Percentiles rank a stretch among this genome's conserved stretches.
phyloP scores from a whole-genome alignment of 768 basidiomycete genomes.

The Pleurotus cornucopiae region DNA sequence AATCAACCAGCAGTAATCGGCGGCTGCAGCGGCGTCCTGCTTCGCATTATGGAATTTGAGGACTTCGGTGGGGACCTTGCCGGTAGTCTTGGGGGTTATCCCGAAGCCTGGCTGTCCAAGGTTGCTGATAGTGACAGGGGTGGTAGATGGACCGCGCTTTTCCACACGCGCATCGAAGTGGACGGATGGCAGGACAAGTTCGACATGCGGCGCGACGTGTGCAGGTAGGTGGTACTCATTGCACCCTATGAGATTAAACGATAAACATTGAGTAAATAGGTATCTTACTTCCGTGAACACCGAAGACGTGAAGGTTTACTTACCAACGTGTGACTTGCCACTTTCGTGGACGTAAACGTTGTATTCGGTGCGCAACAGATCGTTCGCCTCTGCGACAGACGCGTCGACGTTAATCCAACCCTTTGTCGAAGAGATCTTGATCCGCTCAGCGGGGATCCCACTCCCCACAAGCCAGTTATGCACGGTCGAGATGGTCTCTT shows the following conservation, averaged over 20 bases:
- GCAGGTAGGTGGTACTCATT: conserved; percentile 29
- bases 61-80: conserved; percentile 14
- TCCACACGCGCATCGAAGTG: conserved; percentile 29
- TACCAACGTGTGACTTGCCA: conserved; percentile 35
- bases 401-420: conserved; percentile 36
- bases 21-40: neutral
- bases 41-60: conserved; percentile 13
- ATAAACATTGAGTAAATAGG: neutral
- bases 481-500: conserved; percentile 37
- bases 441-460: conserved; percentile 34
- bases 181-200: conserved; percentile 31
- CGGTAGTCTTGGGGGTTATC: conserved; percentile 20
- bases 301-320: conserved; percentile 11
- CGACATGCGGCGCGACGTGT: conserved; percentile 33
- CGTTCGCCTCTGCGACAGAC: conserved; percentile 36
- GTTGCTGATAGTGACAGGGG: conserved; percentile 8
- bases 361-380: conserved; percentile 39
- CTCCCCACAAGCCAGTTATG: conserved; percentile 36
- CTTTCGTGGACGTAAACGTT: conserved; percentile 34
- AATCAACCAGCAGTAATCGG: conserved; percentile 22
- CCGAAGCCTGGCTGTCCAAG: conserved; percentile 22
- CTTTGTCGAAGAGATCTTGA: conserved; percentile 33
- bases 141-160: conserved; percentile 16
- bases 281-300: too few species aligned
- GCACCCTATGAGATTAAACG: conserved; percentile 21